Base-by-base conservation (phyloP, 768 basidiomycete genomes). In the Amanita fuliginea region DNA sequence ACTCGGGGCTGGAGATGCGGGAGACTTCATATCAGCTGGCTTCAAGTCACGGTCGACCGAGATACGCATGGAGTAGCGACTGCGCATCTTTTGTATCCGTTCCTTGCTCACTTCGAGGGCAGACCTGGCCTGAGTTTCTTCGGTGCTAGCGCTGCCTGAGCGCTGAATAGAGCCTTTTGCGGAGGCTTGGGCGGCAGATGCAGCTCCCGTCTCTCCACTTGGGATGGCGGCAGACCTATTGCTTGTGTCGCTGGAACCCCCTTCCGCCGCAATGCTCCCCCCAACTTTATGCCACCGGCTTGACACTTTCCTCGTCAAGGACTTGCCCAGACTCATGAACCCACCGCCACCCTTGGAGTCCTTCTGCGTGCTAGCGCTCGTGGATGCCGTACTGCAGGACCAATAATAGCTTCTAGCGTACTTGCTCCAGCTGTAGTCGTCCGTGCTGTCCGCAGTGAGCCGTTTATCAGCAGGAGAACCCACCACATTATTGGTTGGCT, bases 281-380 rank as follows among this genome's bases (percentile, higher is more conserved):
- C 37, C 35, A 13, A 19, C 24, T 28, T 22, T 24, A 26, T 26
- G 18, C 46, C 46, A 47, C 4, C 35, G 16, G 21, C n/a, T 47
- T 3, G 46, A 47, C 6, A 47, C 46, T 18, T 47, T 47, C 24
- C 46, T 47, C 16, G 46, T 47, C 21, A 47, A 18, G 19, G 46
- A 24, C 36, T 47, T 47, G 10, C 46, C 46, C 26, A 47, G n/a
- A 36, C 35, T 18, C 34, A 21, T 22, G 22, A 47, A 36, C 28
- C 24, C 42, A 42, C 41, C n/a, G 21, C 32, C 46, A 34, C 46
- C 33, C 39, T 40, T 40, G 39, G 39, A n/a, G 21, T 18, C 21
- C 19, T 40, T 40, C 39, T 18, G 39, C 10, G 39, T 18, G 11
- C 28, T 26, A 46, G 26, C 3, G n/a, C 45, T 32, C 3, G 45